Conservation (phyloP, 164 flowering plant genomes). For the Nymphaea colorata region DNA sequence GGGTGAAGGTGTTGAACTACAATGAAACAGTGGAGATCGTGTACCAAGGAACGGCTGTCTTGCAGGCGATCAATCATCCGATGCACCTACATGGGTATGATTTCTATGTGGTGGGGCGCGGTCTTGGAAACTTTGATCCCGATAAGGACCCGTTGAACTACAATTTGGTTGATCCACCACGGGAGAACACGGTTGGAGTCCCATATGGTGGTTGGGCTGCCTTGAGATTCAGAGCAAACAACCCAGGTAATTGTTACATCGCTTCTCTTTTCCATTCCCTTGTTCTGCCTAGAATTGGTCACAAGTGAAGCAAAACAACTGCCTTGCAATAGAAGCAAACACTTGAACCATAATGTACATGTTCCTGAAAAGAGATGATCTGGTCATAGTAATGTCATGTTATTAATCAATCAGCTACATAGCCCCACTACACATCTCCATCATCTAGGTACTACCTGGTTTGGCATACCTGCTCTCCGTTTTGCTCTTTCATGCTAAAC, state of each 20-base stretch:
- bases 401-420: too few species aligned
- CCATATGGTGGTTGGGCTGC: constrained; percentile 33
- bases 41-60: constrained; percentile 7
- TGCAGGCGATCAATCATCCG: constrained; percentile 9
- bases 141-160: constrained; percentile 14
- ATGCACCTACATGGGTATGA: constrained; percentile 22
- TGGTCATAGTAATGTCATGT: too few species aligned
- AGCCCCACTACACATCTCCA: too few species aligned
- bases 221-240: constrained; percentile 24
- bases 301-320: too few species aligned
- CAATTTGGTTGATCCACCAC: constrained; percentile 30
- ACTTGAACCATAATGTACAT: too few species aligned
- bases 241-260: constrained; percentile 24
- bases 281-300: too few species aligned
- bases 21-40: constrained; percentile 10
- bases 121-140: constrained; percentile 27
- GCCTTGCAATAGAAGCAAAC: too few species aligned
- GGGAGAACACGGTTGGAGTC: constrained; percentile 16
- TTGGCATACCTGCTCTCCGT: too few species aligned
- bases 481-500: too few species aligned
- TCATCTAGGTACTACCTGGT: too few species aligned
- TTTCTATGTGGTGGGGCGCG: constrained; percentile 26
- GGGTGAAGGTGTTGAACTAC: constrained; percentile 5
- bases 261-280: neutral
- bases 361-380: too few species aligned